Evolutionary conservation across 257 asterid genomes (phyloP), one percentile per base, ranked within the genome.

Genomic region (Jacaranda mimosifolia): DNA sequence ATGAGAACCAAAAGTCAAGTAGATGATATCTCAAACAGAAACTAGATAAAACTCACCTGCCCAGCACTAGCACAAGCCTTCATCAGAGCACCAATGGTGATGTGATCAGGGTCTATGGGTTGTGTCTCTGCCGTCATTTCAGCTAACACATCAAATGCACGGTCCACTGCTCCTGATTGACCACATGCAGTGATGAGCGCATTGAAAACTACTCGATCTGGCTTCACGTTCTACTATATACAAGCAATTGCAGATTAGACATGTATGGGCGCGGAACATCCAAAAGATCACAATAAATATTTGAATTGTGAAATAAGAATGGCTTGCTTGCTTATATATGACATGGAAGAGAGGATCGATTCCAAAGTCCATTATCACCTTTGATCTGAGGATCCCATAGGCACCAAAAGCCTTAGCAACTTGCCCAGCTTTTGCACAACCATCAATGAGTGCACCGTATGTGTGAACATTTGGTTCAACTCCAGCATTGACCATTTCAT

Each of bases 161-260:
- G 98, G 79, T 91, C 94, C 42, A 91, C 97, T 56, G 97, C 99
- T 87, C 93, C 92, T 17, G 98, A 93, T 85, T 93, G 97, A 79
- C 99, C 99, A 81, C 99, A 95, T 82, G 99, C 99, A 78, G 94
- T 90, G 88, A 95, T 95, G 83, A 95, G 98, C 26, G 99, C 98
- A 77, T 95, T 95, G 96, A 93, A 95, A 80, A 95, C 89, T 76
- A 93, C 99, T 86, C 97, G 88, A 81, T 95, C 99, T 85, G 99
- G 97, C 93, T 91, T 86, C 89, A 93, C 98, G 84, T 88, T 86
- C 99, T 95, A 88, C 93, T 85, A 90, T 70, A 79, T 73, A 84
- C 82, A 80, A 91, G 83, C 70, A 83, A 81, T 82, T 68, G 53
- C 73, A 75, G 77, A 85, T 82, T 82, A 91, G 85, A 69, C 68